These are phyloP conservation scores for Fraxinus angustifolia DNA, from an alignment of 305 asterid species.

Conservation along the genomic window DNA sequence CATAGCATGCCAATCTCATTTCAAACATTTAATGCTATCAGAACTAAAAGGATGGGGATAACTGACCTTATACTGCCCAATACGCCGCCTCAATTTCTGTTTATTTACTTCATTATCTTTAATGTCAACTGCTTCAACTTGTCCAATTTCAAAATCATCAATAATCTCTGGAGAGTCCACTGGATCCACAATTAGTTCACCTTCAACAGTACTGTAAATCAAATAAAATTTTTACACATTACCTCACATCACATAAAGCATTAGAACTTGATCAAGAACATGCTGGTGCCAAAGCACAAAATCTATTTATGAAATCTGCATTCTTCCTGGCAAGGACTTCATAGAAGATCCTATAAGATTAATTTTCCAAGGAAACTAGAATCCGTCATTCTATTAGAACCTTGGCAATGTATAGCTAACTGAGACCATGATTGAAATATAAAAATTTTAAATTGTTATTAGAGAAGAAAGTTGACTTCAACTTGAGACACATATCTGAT, in stretches of 20 bases:
- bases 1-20: neutral
- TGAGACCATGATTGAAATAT: neutral
- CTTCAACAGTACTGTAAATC: constrained; percentile 75
- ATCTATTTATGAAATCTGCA: neutral
- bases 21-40: constrained; percentile 8
- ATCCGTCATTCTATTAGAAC: neutral
- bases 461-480: constrained; percentile 1
- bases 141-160: constrained; percentile 90
- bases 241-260: neutral
- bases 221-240: constrained; percentile 10
- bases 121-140: constrained; percentile 72
- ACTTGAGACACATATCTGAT: neutral
- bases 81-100: constrained; percentile 77
- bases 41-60: constrained; percentile 2
- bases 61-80: constrained; percentile 69
- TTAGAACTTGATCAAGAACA: neutral
- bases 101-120: constrained; percentile 79
- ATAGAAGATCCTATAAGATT: neutral
- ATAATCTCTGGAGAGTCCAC: constrained; percentile 74
- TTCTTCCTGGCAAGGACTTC: neutral
- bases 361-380: neutral
- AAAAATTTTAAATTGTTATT: neutral
- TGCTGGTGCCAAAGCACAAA: neutral
- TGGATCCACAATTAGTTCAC: constrained; percentile 72
- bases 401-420: neutral